A percentile compares a stretch with the other conserved stretches of the same genome.
Evolutionary conservation across 2,329 filamentous ascomycete species (phyloP).

Genomic region (Colletotrichum euphorbiae): DNA sequence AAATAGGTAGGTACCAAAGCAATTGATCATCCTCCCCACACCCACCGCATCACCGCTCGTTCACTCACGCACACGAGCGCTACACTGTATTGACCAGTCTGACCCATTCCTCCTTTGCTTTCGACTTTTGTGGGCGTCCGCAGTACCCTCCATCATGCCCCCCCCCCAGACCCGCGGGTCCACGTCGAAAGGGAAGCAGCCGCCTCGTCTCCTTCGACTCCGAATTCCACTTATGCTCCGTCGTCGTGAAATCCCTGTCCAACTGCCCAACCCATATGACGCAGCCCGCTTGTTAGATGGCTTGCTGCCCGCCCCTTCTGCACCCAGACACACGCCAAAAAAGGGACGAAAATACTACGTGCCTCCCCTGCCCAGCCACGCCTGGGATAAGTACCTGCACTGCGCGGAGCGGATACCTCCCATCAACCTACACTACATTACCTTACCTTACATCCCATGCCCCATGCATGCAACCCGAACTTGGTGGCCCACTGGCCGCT

Average conservation of each 20-base stretch:
- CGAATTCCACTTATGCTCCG: conserved; percentile 41
- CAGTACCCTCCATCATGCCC: not conserved
- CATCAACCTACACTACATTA: conserved; percentile 32
- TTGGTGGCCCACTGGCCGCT: conserved; percentile 41
- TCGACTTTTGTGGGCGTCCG: not conserved
- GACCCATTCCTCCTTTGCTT: conserved; percentile 24
- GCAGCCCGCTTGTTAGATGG: conserved; percentile 40
- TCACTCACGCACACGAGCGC: conserved; percentile 24
- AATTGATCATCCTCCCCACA: conserved; percentile 14
- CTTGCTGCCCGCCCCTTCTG: conserved; percentile 20
- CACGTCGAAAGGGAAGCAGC: conserved; percentile 26
- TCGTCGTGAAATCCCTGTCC: conserved; percentile 51
- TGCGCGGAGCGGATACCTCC: conserved; percentile 33
- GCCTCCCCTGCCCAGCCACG: conserved; percentile 30
- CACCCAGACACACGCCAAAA: conserved; percentile 35
- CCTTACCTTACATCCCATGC: not conserved
- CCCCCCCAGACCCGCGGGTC: not conserved
- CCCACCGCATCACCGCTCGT: conserved; percentile 15
- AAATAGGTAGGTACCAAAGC: not conserved
- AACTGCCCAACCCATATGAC: conserved; percentile 47
- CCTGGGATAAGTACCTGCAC: conserved; percentile 30
- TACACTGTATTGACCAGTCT: conserved; percentile 38
- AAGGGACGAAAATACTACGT: conserved; percentile 34
- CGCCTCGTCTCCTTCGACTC: conserved; percentile 35
- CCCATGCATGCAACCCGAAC: conserved; percentile 50